Evolutionary conservation across 208 protist species (phyloP), one percentile per base, ranked within the genome.

Genomic region (Crithidia brevicula): DNA sequence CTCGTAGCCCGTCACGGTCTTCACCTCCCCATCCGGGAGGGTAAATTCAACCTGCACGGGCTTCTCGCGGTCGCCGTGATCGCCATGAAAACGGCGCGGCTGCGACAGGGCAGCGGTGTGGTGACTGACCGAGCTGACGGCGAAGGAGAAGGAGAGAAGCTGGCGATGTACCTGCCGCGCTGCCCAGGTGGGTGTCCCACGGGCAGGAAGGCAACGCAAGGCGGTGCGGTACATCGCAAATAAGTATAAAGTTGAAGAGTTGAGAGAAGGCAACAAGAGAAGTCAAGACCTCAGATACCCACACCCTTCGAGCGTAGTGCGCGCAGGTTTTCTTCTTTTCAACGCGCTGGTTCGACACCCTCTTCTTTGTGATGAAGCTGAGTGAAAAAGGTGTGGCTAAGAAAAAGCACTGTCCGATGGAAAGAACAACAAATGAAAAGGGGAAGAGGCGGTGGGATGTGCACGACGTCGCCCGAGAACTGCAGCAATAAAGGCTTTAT

Each of bases 1-100:
- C 15, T 96, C 91, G 58, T 96, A 96, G 22, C 72, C 88, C 20
- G 56, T 82, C 40, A 95, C 84, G 42, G 69, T 56, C 54, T 81
- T 85, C 46, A 64, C 50, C 27, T 69, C 81, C 1, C 88, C 88
- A 61, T 93, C 83, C 0, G 86, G 82, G 1, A 92, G 59, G 10
- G 72, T 78, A 27, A 92, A 84, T 28, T 73, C 66, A 22, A 96
- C 56, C 63, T 82, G 66, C 8, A 96, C 60, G 16, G 78, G 76
- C 69, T 88, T 92, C 34, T 47, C 54, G 23, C 80, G 79, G 23
- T 92, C 78, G 30, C 91, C 91, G 23, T 52, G 64, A 42, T 92
- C 52, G 36, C 81, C 71, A 67, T 95, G 91, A 45, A 77, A 88
- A 42, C 89, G 83, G 5, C 51, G 56, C 0, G 67, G 10, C 53